phyloP scores from a whole-genome alignment of 192 early-diverging fungal genomes.

The Linnemannia hyalina region DNA sequence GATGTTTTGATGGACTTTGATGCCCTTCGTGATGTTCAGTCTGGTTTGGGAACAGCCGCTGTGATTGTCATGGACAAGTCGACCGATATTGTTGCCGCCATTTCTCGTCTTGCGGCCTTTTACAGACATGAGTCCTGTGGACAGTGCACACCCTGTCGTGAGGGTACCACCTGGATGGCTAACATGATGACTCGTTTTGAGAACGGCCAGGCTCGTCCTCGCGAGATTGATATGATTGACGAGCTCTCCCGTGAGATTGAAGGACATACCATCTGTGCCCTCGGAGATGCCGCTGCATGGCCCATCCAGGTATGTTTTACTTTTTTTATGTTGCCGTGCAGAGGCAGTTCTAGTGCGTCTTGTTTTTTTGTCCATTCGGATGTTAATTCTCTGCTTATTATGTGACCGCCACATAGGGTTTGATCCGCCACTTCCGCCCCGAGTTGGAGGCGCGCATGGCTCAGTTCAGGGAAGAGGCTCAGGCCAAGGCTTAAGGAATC shows the following conservation, averaged over 20 bases:
- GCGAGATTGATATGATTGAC: conserved; percentile 97
- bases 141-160: conserved; percentile 99
- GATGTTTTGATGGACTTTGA: conserved; percentile 99
- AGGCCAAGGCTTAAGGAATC: conserved; percentile 15
- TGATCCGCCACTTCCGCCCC: conserved; percentile 94
- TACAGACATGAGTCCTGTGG: conserved; percentile 99
- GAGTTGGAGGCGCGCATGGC: conserved; percentile 80
- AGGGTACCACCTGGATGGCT: conserved; percentile 95
- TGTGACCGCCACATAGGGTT: conserved; percentile 11
- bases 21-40: conserved; percentile 92
- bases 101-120: conserved; percentile 92
- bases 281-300: conserved; percentile 99
- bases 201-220: conserved; percentile 79
- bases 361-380: no score
- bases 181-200: conserved; percentile 98
- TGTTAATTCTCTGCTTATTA: not conserved
- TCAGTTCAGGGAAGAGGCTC: conserved; percentile 42
- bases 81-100: conserved; percentile 94
- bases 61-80: conserved; percentile 39
- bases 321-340: not conserved
- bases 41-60: conserved; percentile 72
- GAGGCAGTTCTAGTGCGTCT: not conserved
- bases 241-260: conserved; percentile 98
- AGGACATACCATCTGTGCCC: conserved; percentile 98
- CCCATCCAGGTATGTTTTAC: conserved; percentile 72